phyloP scores from a whole-genome alignment of 768 basidiomycete species.

The Mycena capillaripes region DNA sequence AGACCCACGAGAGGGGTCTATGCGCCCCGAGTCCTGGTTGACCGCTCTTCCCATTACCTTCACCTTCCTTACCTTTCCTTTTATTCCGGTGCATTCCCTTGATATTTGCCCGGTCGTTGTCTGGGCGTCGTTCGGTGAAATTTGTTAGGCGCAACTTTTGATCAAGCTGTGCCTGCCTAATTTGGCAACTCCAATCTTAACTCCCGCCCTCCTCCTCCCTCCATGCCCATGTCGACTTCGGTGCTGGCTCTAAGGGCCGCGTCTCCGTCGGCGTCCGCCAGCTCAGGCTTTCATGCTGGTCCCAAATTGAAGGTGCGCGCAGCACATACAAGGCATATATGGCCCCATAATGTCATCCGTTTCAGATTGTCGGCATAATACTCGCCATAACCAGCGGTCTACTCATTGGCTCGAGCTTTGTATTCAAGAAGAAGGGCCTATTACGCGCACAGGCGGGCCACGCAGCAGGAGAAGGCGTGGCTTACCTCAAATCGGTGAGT shows the following conservation, averaged over 20 bases:
- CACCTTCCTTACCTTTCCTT: neutral
- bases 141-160: neutral
- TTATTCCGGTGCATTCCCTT: neutral
- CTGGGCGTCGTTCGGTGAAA: neutral
- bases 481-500: slow-evolving; percentile 93
- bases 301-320: slow-evolving; percentile 18
- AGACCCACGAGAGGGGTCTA: neutral
- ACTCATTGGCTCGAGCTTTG: slow-evolving; percentile 93
- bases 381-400: slow-evolving; percentile 85
- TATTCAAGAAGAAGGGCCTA: slow-evolving; percentile 98
- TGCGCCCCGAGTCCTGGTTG: neutral
- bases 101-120: neutral
- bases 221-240: slow-evolving; percentile 7
- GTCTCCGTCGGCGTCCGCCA: slow-evolving; percentile 7
- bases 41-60: neutral
- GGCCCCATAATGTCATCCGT: neutral
- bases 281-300: slow-evolving; percentile 4
- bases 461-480: slow-evolving; percentile 87
- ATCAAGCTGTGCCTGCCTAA: slow-evolving; percentile 18
- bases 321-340: neutral
- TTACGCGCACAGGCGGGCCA: slow-evolving; percentile 87
- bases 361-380: slow-evolving; percentile 80
- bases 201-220: neutral
- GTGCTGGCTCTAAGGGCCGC: neutral
- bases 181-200: slow-evolving; percentile 24